Evolutionary conservation across 495 filamentous ascomycete species (phyloP), one percentile per base, ranked within the genome.

Genomic region (Tuber melanosporum): DNA sequence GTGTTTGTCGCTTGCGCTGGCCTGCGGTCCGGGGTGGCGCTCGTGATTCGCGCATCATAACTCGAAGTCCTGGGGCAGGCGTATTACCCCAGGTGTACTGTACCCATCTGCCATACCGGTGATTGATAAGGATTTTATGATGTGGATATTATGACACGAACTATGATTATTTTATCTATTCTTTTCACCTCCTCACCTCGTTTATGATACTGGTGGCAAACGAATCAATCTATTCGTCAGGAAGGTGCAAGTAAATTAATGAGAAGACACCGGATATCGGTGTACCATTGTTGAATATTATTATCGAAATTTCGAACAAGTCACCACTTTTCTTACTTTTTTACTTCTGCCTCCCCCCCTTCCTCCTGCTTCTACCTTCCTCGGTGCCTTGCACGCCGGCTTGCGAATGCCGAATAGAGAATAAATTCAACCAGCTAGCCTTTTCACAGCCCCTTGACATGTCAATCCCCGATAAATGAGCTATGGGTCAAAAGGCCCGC

Each of bases 321-420:
- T 66, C 57, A 66, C 15, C 52, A 75, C n/a, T 42, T 46, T 76
- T 22, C 32, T 77, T 74, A 19, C 49, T 79, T 41, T 73, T 39
- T 43, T 43, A 8, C 39, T 49, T 74, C 46, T 19, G n/a, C 78
- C 71, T 73, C 77, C 72, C 39, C 69, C 45, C 73, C 70, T 77
- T 47, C 17, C 71, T 66, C 72, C 46, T 74, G 22, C 70, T 62
- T 78, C 73, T 62, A 74, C 45, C 47, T 66, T 44, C 41, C 26
- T 22, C 26, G 36, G 74, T 57, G 42, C 71, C 26, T 72, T 49
- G 42, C 71, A 43, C 47, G 17, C 57, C 32, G 57, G 57, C 57
- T 66, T 66, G 57, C 17, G 10, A 66, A 66, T 66, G 26, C 57
- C 19, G 15, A 15, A 52, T 57, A 57, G 71, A 26, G 49, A 26